phyloP scores from a whole-genome alignment of 805 yeast species.

The Isabelozyma gotoi region DNA sequence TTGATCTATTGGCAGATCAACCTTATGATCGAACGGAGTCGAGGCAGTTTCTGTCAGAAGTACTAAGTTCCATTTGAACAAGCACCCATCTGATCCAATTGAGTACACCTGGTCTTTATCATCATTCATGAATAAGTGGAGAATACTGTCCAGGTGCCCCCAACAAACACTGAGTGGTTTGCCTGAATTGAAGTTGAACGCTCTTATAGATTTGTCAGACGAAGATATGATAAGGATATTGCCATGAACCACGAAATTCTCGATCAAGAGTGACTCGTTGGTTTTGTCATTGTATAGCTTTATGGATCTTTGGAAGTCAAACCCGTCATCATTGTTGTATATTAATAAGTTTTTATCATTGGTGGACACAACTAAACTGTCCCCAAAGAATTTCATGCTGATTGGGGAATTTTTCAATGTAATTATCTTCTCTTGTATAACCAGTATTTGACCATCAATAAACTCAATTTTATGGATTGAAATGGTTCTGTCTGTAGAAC shows the following conservation, averaged over 20 bases:
- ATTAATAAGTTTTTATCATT: constrained; percentile 49
- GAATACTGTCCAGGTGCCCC: constrained; percentile 52
- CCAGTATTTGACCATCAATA: constrained; percentile 14
- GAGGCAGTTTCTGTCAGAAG: constrained; percentile 2
- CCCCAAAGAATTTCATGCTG: constrained; percentile 31
- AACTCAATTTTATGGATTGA: constrained; percentile 47
- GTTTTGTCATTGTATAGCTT: constrained; percentile 38
- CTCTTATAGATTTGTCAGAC: constrained; percentile 57
- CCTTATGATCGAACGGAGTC: neutral
- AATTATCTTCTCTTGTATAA: constrained; percentile 45
- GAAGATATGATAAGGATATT: constrained; percentile 42
- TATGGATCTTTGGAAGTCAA: constrained; percentile 36
- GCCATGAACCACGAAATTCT: constrained; percentile 36
- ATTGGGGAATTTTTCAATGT: constrained; percentile 53
- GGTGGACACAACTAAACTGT: constrained; percentile 50
- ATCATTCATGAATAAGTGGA: constrained; percentile 34
- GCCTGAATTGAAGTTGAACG: constrained; percentile 47
- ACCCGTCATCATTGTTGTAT: constrained; percentile 29
- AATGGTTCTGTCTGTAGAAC: constrained; percentile 63
- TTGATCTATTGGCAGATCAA: constrained; percentile 1
- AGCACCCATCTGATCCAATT: constrained; percentile 53
- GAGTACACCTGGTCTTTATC: constrained; percentile 31
- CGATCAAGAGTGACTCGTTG: constrained; percentile 45
- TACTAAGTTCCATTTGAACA: constrained; percentile 46
- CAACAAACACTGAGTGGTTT: constrained; percentile 50